Evolutionary conservation across 257 asterid genomes (phyloP).

Genomic region (Petrea volubilis): DNA sequence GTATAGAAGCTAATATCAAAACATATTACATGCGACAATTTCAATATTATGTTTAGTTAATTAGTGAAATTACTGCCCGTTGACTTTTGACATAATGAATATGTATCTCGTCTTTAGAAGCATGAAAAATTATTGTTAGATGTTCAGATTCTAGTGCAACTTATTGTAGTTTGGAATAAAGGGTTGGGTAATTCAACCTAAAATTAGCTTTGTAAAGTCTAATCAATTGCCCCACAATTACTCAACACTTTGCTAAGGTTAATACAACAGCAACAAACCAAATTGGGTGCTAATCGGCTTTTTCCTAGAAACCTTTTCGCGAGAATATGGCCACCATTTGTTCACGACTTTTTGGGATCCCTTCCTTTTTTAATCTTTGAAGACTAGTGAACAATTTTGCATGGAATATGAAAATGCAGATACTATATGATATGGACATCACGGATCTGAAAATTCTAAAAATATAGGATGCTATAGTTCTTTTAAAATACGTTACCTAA

Average conservation of each 20-base stretch:
- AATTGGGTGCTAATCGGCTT: not conserved
- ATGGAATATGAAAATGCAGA: not conserved
- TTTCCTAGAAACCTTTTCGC: not conserved
- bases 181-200: constrained; percentile 20
- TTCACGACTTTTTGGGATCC: not conserved
- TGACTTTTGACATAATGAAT: no score
- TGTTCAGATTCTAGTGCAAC: no score
- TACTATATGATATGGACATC: no score
- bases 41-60: no score
- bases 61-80: no score
- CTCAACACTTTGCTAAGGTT: not conserved
- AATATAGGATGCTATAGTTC: no score
- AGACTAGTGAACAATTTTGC: not conserved
- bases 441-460: no score
- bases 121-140: no score
- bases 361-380: not conserved
- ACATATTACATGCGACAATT: no score
- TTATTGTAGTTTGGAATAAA: not conserved
- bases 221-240: constrained; percentile 19
- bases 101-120: no score
- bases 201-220: constrained; percentile 14
- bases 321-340: not conserved
- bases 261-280: not conserved
- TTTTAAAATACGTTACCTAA: no score
- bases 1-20: no score